Conservation (phyloP, 2,329 filamentous ascomycete genomes). For the Ramularia collo-cygni region DNA sequence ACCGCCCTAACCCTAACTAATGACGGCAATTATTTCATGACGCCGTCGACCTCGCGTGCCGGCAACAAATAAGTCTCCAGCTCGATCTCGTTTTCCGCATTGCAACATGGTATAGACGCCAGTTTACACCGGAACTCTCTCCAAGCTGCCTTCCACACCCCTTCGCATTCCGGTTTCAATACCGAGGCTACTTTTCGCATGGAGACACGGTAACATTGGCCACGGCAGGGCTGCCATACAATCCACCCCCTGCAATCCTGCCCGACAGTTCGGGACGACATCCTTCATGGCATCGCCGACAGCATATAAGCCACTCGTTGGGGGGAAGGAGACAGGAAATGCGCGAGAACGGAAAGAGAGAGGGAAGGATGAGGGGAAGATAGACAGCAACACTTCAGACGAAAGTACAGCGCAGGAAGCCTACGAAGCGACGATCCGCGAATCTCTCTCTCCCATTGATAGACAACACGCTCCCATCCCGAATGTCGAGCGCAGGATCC, state of each 20-base stretch:
- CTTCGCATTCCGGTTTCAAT: conserved; percentile 15
- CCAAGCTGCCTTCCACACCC: conserved; percentile 41
- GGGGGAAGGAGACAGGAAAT: conserved; percentile 9
- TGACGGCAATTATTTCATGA: too few species aligned
- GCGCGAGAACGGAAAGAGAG: conserved; percentile 8
- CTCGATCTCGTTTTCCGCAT: too few species aligned
- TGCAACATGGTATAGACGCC: too few species aligned
- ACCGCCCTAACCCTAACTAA: too few species aligned
- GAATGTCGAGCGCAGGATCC: conserved; percentile 49
- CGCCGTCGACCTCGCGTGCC: conserved; percentile 1
- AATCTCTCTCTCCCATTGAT: conserved; percentile 21
- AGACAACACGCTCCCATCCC: conserved; percentile 23
- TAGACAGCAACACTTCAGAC: not conserved
- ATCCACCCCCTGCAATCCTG: conserved; percentile 2
- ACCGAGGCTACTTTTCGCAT: conserved; percentile 1
- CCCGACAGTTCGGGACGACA: conserved; percentile 15
- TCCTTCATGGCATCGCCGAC: conserved; percentile 20
- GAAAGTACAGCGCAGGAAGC: too few species aligned
- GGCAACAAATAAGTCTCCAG: too few species aligned
- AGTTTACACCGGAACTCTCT: too few species aligned
- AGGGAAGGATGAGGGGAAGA: not conserved
- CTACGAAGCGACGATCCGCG: conserved; percentile 1
- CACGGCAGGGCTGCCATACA: conserved; percentile 38
- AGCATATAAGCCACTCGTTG: conserved; percentile 1
- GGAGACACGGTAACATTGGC: conserved; percentile 33